Evolutionary conservation across 495 filamentous ascomycete species (phyloP), one percentile per base, ranked within the genome.

Genomic region (Neurospora intermedia): DNA sequence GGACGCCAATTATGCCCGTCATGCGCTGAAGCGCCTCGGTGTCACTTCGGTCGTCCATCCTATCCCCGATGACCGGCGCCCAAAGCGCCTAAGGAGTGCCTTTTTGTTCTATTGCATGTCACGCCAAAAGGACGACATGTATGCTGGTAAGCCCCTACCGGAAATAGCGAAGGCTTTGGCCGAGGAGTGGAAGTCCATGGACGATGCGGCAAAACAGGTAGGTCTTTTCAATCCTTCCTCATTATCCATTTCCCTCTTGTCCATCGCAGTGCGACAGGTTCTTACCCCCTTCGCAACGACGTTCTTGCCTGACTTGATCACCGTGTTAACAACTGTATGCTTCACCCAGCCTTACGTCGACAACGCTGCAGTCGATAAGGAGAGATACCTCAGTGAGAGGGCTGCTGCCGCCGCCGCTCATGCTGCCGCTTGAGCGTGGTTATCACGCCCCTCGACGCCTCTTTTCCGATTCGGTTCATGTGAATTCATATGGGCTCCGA

Each of bases 1-100:
- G 46, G 74, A 82, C 3, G 92, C 92, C 72, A 94, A 93, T 80
- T 69, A 6, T 1, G 93, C 92, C 23, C 91, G 93, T 48, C 70
- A 20, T 1, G 16, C 20, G 3, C 84, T 94, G 13, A 80, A 77
- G 3, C 80, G 79, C 39, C 69, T 81, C 6, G 69, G 23, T 31
- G 13, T 75, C 41, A 69, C 6, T 10, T 9, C 23, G 70, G 23
- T 43, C 16, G 0, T 15, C 15, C 74, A 73, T 42, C 18, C 71
- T 59, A 76, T 93, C 73, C 74, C 78, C 1, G 92, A 94, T 77
- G 84, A 88, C 11, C 87, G 93, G 16, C 74, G 81, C 35, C 88
- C 90, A 69, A 91, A 89, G 77, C 43, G 73, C 2, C 81, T 85
- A 11, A 0, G 18, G 0, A 78, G 43, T 7, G 7, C 83, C 6